Evolutionary conservation across 257 asterid genomes (phyloP).

Genomic region (Linderniella brevidens): DNA sequence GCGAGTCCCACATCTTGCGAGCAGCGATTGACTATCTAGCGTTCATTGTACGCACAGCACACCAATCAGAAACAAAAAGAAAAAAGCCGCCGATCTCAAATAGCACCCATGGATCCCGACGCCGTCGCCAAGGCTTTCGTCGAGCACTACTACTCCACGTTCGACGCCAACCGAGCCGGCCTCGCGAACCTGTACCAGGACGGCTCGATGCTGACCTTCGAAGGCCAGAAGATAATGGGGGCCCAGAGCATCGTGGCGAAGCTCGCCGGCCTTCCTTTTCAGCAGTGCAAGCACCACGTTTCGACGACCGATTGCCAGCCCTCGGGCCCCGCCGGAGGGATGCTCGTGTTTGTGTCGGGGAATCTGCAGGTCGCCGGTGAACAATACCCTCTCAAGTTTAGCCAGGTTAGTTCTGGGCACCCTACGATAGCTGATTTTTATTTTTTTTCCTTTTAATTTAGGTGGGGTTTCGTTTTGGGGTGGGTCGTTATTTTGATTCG

Average conservation of each 20-base stretch:
- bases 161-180: conserved; percentile 25
- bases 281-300: conserved; percentile 37
- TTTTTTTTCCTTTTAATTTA: too few relatives aligned
- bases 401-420: conserved; percentile 8
- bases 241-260: conserved; percentile 20
- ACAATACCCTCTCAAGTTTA: conserved; percentile 31
- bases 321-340: conserved; percentile 42
- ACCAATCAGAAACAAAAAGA: not conserved
- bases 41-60: not conserved
- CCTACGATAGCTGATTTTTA: too few relatives aligned
- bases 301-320: conserved; percentile 46
- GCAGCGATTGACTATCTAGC: too few relatives aligned
- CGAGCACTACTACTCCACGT: conserved; percentile 38
- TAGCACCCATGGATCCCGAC: conserved; percentile 30
- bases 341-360: conserved; percentile 39
- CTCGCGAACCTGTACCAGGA: conserved; percentile 31
- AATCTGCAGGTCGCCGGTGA: conserved; percentile 35
- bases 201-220: conserved; percentile 31
- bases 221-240: conserved; percentile 38
- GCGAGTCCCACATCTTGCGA: too few relatives aligned
- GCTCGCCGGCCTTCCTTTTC: conserved; percentile 29
- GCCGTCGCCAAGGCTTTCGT: conserved; percentile 37
- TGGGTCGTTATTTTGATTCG: too few relatives aligned
- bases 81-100: too few relatives aligned
- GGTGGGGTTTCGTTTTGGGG: too few relatives aligned